A percentile compares a stretch with the other conserved stretches of the same genome.
Evolutionary conservation across 116 monocot species (phyloP).

Genomic region (Phalaenopsis hybrid): DNA sequence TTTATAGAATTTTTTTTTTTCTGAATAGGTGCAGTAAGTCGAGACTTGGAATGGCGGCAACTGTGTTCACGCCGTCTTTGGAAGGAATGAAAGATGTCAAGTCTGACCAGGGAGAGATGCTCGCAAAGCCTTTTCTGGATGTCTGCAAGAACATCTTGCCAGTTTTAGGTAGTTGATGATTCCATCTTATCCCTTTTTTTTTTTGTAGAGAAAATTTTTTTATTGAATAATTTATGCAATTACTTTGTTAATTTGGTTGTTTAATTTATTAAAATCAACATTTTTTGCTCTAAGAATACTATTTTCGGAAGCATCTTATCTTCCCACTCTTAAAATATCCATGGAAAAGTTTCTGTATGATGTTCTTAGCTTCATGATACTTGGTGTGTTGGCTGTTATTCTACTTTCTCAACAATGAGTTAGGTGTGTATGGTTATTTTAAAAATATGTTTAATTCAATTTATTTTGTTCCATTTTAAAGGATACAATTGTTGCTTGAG

Average conservation of each 20-base stretch:
- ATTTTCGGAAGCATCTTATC: too few relatives aligned
- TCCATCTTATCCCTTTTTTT: background rate
- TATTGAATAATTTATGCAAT: background rate
- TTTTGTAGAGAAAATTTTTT: background rate
- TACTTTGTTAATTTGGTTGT: background rate
- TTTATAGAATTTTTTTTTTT: background rate
- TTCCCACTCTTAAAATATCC: background rate
- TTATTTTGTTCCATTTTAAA: background rate
- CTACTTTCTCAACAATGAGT: background rate
- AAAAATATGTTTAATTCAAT: background rate
- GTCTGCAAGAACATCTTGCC: conserved; percentile 55
- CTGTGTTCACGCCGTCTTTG: conserved; percentile 48
- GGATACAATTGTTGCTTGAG: background rate
- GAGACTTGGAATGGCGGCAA: conserved; percentile 25
- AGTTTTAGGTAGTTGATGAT: conserved; percentile 35
- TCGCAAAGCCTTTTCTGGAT: conserved; percentile 45
- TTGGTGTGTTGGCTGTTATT: background rate
- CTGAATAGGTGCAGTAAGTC: background rate
- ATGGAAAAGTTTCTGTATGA: background rate
- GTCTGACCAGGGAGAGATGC: conserved; percentile 37
- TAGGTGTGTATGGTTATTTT: background rate
- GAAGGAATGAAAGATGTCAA: conserved; percentile 47
- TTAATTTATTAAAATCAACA: background rate
- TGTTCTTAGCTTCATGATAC: background rate
- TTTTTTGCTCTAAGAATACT: too few relatives aligned